Conservation (phyloP, 116 monocot genomes). For the Cymodocea nodosa region DNA sequence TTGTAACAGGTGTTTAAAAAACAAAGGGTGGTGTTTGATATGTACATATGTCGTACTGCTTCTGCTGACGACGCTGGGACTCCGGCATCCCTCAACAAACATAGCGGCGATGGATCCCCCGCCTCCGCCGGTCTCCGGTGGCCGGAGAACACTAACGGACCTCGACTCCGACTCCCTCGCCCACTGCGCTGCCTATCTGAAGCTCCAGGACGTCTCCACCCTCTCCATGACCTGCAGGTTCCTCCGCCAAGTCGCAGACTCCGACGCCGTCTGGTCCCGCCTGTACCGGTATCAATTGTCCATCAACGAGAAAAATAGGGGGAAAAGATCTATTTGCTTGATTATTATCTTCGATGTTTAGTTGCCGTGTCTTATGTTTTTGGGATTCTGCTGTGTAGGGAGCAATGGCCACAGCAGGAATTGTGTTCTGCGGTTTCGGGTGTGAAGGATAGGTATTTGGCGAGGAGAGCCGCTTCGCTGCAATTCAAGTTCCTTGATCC, state of each 20-base stretch:
- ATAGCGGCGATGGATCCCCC: background rate
- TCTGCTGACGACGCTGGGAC: too few species aligned
- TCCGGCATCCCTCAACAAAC: too few species aligned
- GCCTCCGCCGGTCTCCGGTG: background rate
- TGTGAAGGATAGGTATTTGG: constrained; percentile 31
- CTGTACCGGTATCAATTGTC: constrained; percentile 21
- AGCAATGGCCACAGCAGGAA: constrained; percentile 38
- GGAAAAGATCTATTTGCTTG: background rate
- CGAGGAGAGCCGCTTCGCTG: constrained; percentile 29
- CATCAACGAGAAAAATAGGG: background rate
- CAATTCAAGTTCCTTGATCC: constrained; percentile 65
- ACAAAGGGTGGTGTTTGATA: too few species aligned
- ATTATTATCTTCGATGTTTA: background rate
- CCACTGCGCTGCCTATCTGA: constrained; percentile 35
- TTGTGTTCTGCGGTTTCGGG: constrained; percentile 19
- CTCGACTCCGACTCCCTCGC: constrained; percentile 43
- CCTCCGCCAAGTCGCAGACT: constrained; percentile 40
- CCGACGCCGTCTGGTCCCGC: constrained; percentile 57
- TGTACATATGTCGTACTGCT: too few species aligned
- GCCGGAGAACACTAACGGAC: constrained; percentile 20
- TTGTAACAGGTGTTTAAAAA: too few species aligned
- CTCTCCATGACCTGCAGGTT: constrained; percentile 41
- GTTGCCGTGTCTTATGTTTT: background rate
- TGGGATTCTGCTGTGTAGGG: constrained; percentile 16
- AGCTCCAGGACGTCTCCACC: constrained; percentile 33